These are phyloP conservation scores for Leucoagaricus sp. DNA, from an alignment of 1,284 basidiomycete genomes.

Conservation along the genomic window DNA sequence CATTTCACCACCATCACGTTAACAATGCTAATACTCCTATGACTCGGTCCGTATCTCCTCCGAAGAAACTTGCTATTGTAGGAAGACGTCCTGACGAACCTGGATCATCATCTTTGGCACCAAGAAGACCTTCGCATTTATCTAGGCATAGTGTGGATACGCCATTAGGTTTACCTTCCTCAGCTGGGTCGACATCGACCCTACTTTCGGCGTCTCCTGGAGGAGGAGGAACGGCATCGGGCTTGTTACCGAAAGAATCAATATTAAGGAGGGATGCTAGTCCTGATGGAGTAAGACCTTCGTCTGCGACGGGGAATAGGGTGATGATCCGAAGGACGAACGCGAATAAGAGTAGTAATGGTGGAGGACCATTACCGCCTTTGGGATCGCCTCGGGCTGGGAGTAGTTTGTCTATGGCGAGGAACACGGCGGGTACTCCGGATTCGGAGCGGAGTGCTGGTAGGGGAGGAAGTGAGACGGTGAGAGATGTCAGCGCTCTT, in stretches of 20 bases:
- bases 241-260: slow-evolving; percentile 59
- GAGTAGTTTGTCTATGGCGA: slow-evolving; percentile 47
- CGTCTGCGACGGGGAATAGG: slow-evolving; percentile 34
- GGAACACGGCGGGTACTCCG: slow-evolving; percentile 28
- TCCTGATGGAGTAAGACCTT: slow-evolving; percentile 43
- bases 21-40: slow-evolving; percentile 33
- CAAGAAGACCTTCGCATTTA: slow-evolving; percentile 61
- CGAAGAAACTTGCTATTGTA: slow-evolving; percentile 55
- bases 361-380: slow-evolving; percentile 29
- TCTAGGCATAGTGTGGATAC: slow-evolving; percentile 58
- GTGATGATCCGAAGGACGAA: slow-evolving; percentile 59
- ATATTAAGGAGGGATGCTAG: slow-evolving; percentile 55
- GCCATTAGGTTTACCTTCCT: slow-evolving; percentile 23
- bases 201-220: neutral
- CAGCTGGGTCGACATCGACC: neutral
- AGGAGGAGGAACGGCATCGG: slow-evolving; percentile 8
- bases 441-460: slow-evolving; percentile 20
- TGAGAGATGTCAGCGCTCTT: neutral
- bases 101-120: slow-evolving; percentile 48
- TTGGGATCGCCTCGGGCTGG: slow-evolving; percentile 42
- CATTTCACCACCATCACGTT: slow-evolving; percentile 25
- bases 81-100: slow-evolving; percentile 44
- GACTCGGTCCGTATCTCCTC: slow-evolving; percentile 46
- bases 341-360: slow-evolving; percentile 41
- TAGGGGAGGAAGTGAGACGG: neutral